Evolutionary conservation across 164 flowering plant species (phyloP).

Genomic region (Warburgia ugandensis): DNA sequence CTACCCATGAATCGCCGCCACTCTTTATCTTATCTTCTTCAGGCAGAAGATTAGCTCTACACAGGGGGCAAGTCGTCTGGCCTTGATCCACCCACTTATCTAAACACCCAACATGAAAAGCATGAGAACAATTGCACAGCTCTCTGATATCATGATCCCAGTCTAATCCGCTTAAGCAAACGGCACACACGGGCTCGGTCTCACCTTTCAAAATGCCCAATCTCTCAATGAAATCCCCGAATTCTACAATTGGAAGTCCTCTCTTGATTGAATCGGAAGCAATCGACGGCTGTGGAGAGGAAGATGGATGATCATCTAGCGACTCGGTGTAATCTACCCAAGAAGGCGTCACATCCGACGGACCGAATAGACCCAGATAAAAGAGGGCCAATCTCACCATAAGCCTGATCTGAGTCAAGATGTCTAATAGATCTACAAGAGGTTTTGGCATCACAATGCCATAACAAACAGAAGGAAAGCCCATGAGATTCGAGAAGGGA

Average conservation of each 20-base stretch:
- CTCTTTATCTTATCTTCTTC: slow-evolving; percentile 1
- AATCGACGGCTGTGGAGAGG: not conserved
- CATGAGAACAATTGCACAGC: slow-evolving; percentile 25
- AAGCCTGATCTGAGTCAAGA: slow-evolving; percentile 5
- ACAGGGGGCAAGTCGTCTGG: slow-evolving; percentile 32
- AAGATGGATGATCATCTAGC: not conserved
- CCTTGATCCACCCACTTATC: slow-evolving; percentile 31
- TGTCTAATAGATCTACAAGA: not conserved
- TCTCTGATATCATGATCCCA: slow-evolving; percentile 19
- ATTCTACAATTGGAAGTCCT: slow-evolving; percentile 3
- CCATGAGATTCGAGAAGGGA: not conserved
- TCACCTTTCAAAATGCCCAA: no score
- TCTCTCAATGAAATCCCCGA: not conserved
- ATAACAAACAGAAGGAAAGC: slow-evolving; percentile 5
- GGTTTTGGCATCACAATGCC: slow-evolving; percentile 4
- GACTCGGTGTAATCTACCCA: slow-evolving; percentile 1
- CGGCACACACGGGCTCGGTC: slow-evolving; percentile 16
- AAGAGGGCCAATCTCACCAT: slow-evolving; percentile 5
- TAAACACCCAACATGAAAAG: slow-evolving; percentile 30
- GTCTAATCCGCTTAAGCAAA: slow-evolving; percentile 23
- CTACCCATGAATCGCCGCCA: slow-evolving; percentile 9
- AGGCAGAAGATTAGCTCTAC: slow-evolving; percentile 20
- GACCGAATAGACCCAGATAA: slow-evolving; percentile 8
- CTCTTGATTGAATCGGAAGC: slow-evolving; percentile 5
- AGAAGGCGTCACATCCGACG: not conserved